Base-by-base conservation (phyloP, 2,329 filamentous ascomycete genomes). In the Neofusicoccum sp. region DNA sequence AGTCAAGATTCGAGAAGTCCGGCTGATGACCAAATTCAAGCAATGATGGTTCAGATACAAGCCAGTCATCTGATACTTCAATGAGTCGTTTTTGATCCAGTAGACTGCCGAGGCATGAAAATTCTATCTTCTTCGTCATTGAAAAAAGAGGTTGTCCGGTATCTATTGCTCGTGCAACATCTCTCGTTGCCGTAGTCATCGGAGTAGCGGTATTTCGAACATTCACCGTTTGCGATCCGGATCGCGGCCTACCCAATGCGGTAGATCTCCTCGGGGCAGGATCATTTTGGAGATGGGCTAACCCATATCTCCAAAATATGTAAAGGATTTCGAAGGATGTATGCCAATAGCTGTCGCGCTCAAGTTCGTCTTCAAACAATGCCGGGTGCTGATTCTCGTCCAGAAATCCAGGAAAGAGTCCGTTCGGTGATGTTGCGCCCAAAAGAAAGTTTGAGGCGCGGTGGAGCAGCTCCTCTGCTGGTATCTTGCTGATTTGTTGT, bases 21-120 rank as follows among this genome's bases (percentile, higher is more conserved):
- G 59, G 59, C 24, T 28, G 11, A 6, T 47, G 14, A n/a, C n/a
- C n/a, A n/a, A n/a, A n/a, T n/a, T n/a, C n/a, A n/a, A n/a, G n/a
- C n/a, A n/a, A n/a, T n/a, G n/a, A n/a, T n/a, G n/a, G n/a, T n/a
- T n/a, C n/a, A n/a, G n/a, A n/a, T n/a, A 51, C 24, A 3, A 63
- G 49, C 61, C 61, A 63, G n/a, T 60, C 49, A 28, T 63, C 61
- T 4, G 41, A 49, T 36, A 63, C 7, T 2, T 61, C 61, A 48
- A 63, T 26, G 1, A 61, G 44, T 24, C 58, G 38, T 6, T 36
- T 43, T 30, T 61, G 45, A 12, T 57, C 58, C 11, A 61, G 31
- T 12, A 60, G 34, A 3, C 38, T 45, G 20, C 16, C 4, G 8
- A 47, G 26, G 20, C n/a, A 36, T 8, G 16, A 31, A 20, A 51